Conservation (phyloP, 192 early-diverging fungal genomes). For the Funneliformis geosporum region DNA sequence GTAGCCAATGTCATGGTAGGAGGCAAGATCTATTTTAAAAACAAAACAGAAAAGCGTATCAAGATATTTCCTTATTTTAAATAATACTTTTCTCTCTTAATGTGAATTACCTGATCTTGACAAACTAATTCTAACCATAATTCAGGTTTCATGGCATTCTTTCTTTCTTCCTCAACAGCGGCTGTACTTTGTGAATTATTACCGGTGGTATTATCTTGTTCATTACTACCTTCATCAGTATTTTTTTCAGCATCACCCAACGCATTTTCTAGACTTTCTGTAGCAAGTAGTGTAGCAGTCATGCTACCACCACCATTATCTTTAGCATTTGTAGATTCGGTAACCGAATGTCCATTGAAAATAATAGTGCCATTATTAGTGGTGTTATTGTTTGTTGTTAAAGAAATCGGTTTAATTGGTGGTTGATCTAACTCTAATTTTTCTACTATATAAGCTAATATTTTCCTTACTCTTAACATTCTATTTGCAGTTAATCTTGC, state of each 20-base stretch:
- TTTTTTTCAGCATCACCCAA: neutral
- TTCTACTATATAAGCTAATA: conserved; percentile 82
- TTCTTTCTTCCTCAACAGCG: conserved; percentile 30
- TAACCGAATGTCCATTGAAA: neutral
- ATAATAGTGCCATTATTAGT: neutral
- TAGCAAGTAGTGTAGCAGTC: neutral
- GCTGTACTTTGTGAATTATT: conserved; percentile 21
- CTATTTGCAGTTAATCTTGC: conserved; percentile 81
- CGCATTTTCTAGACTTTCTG: neutral
- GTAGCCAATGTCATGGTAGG: conserved; percentile 74
- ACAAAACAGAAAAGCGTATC: neutral
- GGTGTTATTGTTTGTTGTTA: no score
- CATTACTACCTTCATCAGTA: neutral
- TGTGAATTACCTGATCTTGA: conserved; percentile 49
- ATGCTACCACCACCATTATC: no score
- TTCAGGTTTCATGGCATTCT: conserved; percentile 46
- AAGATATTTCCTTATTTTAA: neutral
- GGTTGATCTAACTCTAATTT: conserved; percentile 61
- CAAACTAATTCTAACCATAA: conserved; percentile 60
- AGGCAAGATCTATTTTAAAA: conserved; percentile 35
- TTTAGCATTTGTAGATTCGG: neutral
- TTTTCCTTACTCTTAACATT: conserved; percentile 85
- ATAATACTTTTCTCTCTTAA: neutral
- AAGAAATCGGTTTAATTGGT: neutral
- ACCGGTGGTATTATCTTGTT: neutral